phyloP scores from a whole-genome alignment of 352 stramenopile species.

The Pythium sp. region DNA sequence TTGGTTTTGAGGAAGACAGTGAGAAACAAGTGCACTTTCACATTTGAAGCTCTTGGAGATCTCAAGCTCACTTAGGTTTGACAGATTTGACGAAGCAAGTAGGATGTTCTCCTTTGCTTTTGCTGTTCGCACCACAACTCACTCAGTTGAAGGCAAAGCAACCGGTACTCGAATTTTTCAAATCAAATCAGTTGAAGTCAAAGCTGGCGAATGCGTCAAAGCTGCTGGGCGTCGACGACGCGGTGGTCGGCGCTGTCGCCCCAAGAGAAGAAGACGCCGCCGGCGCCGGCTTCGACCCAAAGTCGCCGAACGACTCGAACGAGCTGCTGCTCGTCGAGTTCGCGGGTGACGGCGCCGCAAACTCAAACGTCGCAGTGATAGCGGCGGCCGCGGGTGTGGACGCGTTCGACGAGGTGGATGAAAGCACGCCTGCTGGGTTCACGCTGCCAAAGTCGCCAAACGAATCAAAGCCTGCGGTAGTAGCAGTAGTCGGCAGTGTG shows the following conservation, averaged over 20 bases:
- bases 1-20: too few species aligned
- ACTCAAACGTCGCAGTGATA: not conserved
- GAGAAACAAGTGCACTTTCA: too few species aligned
- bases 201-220: constrained; percentile 21
- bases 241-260: not conserved
- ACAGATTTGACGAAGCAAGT: too few species aligned
- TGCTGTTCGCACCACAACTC: not conserved
- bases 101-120: too few species aligned
- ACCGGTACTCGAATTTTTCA: not conserved
- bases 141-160: constrained; percentile 20
- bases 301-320: constrained; percentile 25
- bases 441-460: constrained; percentile 2
- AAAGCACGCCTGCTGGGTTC: constrained; percentile 1
- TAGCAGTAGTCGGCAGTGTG: not conserved
- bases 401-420: not conserved
- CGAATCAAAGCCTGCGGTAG: constrained; percentile 11
- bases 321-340: constrained; percentile 22
- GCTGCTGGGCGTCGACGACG: constrained; percentile 1
- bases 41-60: too few species aligned
- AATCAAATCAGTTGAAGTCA: constrained; percentile 16
- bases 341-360: not conserved
- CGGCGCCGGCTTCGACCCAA: constrained; percentile 8
- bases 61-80: too few species aligned
- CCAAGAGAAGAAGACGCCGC: not conserved
- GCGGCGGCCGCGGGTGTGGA: not conserved